Evolutionary conservation across 2,329 filamentous ascomycete species (phyloP), one percentile per base, ranked within the genome.

Genomic region (Epichloe gansuensis): DNA sequence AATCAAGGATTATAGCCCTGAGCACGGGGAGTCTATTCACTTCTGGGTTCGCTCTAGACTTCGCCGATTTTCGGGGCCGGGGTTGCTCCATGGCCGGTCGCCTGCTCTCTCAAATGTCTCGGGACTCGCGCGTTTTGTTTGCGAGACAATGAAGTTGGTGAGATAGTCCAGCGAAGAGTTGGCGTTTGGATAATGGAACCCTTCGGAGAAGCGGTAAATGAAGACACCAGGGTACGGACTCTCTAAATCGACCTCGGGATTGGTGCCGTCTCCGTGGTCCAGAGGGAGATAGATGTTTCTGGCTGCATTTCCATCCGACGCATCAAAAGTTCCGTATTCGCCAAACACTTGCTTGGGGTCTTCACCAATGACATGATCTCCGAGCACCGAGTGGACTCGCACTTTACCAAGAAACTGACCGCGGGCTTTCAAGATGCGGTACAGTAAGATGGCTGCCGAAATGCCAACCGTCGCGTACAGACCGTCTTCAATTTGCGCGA

Each of bases 141-240:
- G 71, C 44, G 75, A 67, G 59, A 85, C 85, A 46, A 95, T 81
- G 59, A 82, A 80, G 2, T 76, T 70, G 2, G 82, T 80, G 49
- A 95, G 75, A 62, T 88, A 81, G 62, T 96, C 90, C 53, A 95
- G 80, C 58, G 94, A 90, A 65, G 88, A 84, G 62, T 88, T 88
- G 21, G 90, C 90, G 61, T 95, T 98, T 55, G 91, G 89, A 63
- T 97, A 98, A 70, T 93, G 95, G 76, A 95, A 95, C 44, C 91
- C 88, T 71, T 97, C 91, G 0, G 86, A 83, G 68, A 95, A 96
- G 45, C 91, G 83, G 72, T 95, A 97, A 63, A 97, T 95, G 70
- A 97, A 95, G 59, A 98, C 79, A 50, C 93, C 93, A 0, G 91
- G 91, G 62, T 93, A 88, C 1, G 93, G 91, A 52, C 81, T 81